These are phyloP conservation scores for Talaromyces sp. DNA, from an alignment of 2,329 filamentous ascomycete genomes.

Conservation along the genomic window DNA sequence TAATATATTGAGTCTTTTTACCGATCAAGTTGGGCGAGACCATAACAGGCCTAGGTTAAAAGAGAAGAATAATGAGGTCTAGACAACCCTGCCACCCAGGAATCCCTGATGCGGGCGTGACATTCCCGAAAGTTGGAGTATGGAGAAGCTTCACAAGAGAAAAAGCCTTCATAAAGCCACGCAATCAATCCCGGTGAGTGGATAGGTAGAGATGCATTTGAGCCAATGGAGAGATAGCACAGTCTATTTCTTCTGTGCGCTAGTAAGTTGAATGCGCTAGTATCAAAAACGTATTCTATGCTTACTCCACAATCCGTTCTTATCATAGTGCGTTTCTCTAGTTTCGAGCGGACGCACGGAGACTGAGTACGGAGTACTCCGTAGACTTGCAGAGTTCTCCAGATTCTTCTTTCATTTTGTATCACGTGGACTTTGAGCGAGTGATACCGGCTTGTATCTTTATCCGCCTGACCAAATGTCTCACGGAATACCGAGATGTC, in stretches of 20 bases:
- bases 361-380: background rate
- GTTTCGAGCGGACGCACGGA: background rate
- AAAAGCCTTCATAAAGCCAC: background rate
- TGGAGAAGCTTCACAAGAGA: background rate
- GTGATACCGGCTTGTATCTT: background rate
- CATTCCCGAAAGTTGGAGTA: background rate
- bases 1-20: background rate
- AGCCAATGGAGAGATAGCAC: background rate
- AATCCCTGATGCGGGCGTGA: background rate
- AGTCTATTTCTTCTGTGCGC: background rate
- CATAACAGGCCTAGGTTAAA: background rate
- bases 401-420: background rate
- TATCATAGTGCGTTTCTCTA: background rate
- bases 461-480: background rate
- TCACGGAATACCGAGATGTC: constrained; percentile 2
- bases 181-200: constrained; percentile 6
- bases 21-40: background rate
- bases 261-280: background rate
- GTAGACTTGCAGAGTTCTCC: background rate
- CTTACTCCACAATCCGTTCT: constrained; percentile 9
- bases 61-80: background rate
- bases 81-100: background rate
- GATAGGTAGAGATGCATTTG: background rate
- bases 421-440: background rate
- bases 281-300: background rate